Evolutionary conservation across 495 filamentous ascomycete genomes (phyloP).

Genomic region (Trichoderma erinaceum): DNA sequence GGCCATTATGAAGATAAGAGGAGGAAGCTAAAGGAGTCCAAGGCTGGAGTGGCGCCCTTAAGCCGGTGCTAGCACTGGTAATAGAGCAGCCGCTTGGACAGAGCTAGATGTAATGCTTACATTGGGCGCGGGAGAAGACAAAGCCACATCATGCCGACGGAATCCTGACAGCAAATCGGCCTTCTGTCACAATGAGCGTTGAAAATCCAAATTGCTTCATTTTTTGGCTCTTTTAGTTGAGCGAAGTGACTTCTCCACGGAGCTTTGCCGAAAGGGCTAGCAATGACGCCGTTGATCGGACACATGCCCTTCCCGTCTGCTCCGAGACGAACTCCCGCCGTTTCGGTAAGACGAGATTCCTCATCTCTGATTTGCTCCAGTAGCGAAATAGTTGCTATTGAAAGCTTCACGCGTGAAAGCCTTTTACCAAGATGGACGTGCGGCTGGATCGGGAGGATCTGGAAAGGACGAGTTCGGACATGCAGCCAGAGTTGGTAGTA

Average conservation of each 20-base stretch:
- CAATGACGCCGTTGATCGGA: background rate
- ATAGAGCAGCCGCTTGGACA: background rate
- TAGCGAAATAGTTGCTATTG: background rate
- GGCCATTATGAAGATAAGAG: conserved; percentile 14
- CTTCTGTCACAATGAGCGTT: background rate
- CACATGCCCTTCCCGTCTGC: background rate
- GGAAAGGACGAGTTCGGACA: background rate
- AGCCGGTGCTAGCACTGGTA: background rate
- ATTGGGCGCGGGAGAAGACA: background rate
- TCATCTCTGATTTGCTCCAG: background rate
- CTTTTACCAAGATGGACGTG: background rate
- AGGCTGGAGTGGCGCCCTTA: background rate
- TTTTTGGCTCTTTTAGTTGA: background rate
- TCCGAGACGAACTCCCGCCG: background rate
- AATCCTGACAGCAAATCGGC: background rate
- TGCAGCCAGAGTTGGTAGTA: background rate
- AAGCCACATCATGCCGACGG: conserved; percentile 4
- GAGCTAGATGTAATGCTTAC: conserved; percentile 7
- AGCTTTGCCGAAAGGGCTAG: background rate
- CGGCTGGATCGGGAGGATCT: background rate
- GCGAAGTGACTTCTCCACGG: background rate
- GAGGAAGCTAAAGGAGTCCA: background rate
- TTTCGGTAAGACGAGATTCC: background rate
- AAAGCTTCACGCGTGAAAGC: background rate
- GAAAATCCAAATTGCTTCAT: background rate